phyloP scores from a whole-genome alignment of 768 basidiomycete genomes.

The Hysterangium stoloniferum region DNA sequence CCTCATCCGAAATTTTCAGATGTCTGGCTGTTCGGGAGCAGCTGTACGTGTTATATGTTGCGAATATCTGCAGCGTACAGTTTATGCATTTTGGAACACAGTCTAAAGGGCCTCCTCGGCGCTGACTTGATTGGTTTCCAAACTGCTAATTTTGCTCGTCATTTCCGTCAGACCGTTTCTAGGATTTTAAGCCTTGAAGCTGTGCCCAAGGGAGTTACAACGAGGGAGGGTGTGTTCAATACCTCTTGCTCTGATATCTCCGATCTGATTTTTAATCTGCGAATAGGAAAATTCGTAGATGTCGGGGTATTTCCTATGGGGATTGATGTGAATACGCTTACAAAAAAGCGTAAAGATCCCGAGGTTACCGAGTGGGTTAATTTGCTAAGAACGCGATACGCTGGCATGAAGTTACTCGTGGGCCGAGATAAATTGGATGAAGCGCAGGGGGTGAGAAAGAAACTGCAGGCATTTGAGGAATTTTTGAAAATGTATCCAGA shows the following conservation, averaged over 20 bases:
- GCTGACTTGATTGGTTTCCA: constrained; percentile 94
- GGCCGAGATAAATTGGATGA: constrained; percentile 87
- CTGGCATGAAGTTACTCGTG: constrained; percentile 80
- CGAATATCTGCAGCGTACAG: neutral
- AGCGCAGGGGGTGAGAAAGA: constrained; percentile 78
- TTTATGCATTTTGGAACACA: constrained; percentile 24
- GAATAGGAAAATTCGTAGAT: constrained; percentile 63
- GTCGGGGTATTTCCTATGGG: constrained; percentile 89
- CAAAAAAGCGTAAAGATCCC: constrained; percentile 58
- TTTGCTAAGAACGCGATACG: constrained; percentile 71
- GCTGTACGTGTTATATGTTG: constrained; percentile 5
- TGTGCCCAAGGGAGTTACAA: constrained; percentile 73
- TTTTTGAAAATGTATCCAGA: constrained; percentile 77
- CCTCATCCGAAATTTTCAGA: constrained; percentile 91
- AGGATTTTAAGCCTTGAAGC: constrained; percentile 77
- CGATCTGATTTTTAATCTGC: constrained; percentile 12
- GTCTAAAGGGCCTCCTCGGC: constrained; percentile 78
- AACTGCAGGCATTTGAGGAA: constrained; percentile 73
- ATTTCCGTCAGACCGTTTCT: constrained; percentile 79
- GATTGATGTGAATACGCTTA: constrained; percentile 67
- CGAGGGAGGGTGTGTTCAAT: constrained; percentile 38
- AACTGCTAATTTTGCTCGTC: constrained; percentile 73
- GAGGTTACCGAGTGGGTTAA: constrained; percentile 82
- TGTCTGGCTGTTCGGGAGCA: constrained; percentile 69
- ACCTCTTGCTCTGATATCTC: too few relatives aligned